phyloP scores from a whole-genome alignment of 1,284 basidiomycete species.

The Malassezia slooffiae region DNA sequence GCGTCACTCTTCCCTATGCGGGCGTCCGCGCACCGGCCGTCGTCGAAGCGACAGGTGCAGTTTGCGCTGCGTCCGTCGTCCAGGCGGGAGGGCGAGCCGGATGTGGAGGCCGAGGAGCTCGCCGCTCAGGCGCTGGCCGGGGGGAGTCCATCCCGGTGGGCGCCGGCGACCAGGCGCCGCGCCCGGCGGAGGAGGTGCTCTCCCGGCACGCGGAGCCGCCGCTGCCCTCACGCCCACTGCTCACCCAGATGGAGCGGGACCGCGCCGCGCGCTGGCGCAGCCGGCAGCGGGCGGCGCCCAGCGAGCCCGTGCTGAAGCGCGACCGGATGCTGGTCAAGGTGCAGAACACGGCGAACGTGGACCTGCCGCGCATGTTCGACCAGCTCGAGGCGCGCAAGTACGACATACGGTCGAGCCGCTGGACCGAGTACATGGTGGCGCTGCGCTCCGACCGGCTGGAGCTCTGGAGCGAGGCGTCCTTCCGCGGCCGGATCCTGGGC shows the following conservation, averaged over 20 bases:
- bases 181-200: conserved; percentile 30
- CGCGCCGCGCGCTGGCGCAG: no score
- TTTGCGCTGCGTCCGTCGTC: not conserved
- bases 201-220: conserved; percentile 16
- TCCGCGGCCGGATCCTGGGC: conserved; percentile 23
- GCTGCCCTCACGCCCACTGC: not conserved
- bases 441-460: conserved; percentile 65
- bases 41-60: not conserved
- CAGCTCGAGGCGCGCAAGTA: conserved; percentile 54
- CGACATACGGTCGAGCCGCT: conserved; percentile 58
- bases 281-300: not conserved
- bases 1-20: no score
- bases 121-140: not conserved
- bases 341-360: conserved; percentile 55
- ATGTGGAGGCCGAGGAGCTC: not conserved
- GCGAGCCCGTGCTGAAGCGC: conserved; percentile 47
- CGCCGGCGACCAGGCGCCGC: conserved; percentile 23
- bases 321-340: conserved; percentile 74
- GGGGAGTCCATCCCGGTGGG: conserved; percentile 7
- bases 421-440: conserved; percentile 66
- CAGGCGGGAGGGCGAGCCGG: no score
- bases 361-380: conserved; percentile 55
- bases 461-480: conserved; percentile 60
- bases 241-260: no score
- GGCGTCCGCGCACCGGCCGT: no score